Evolutionary conservation across 2,329 filamentous ascomycete genomes (phyloP).

Genomic region (Sarocladium oryzae): DNA sequence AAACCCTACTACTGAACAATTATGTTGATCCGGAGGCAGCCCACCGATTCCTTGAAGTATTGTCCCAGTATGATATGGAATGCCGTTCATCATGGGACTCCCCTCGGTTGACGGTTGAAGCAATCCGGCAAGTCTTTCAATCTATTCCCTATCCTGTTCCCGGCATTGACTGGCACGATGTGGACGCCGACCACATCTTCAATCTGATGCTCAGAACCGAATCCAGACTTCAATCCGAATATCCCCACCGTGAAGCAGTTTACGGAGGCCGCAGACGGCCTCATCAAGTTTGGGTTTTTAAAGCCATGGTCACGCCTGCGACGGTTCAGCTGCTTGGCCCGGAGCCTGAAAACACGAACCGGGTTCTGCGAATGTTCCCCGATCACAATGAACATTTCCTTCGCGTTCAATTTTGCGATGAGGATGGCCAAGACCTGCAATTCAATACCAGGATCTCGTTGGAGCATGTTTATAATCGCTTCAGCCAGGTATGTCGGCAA

Average conservation of each 20-base stretch:
- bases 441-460: conserved; percentile 45
- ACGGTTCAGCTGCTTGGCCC: conserved; percentile 52
- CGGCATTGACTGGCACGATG: conserved; percentile 34
- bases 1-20: conserved; percentile 56
- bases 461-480: conserved; percentile 49
- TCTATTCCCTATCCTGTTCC: conserved; percentile 50
- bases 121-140: conserved; percentile 46
- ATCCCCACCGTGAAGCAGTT: conserved; percentile 17
- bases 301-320: conserved; percentile 53
- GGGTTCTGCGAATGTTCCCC: conserved; percentile 61
- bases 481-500: conserved; percentile 49
- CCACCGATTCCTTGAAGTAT: conserved; percentile 34
- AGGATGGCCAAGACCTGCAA: conserved; percentile 58
- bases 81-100: conserved; percentile 18
- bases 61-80: conserved; percentile 27
- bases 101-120: conserved; percentile 41
- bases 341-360: conserved; percentile 61
- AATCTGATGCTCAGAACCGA: conserved; percentile 34
- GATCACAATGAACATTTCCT: conserved; percentile 57
- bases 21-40: conserved; percentile 52
- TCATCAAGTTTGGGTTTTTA: conserved; percentile 46
- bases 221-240: conserved; percentile 21
- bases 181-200: conserved; percentile 35
- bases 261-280: conserved; percentile 22
- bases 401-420: conserved; percentile 67